Base-by-base conservation (phyloP, 2,329 filamentous ascomycete species). In the Epichloe gansuensis region DNA sequence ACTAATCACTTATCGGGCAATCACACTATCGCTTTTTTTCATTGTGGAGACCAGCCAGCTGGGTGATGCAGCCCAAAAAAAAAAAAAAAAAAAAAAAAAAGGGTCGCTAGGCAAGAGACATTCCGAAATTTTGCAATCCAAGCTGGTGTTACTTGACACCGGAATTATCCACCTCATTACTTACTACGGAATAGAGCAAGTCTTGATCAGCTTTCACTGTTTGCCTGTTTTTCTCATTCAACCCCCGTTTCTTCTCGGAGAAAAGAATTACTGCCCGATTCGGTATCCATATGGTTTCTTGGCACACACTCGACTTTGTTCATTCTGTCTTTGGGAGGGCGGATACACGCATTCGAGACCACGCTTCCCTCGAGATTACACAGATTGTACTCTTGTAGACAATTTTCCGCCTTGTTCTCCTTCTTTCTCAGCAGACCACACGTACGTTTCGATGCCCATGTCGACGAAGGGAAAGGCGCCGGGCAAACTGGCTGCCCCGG, bases 381-480 rank as follows among this genome's bases (percentile, higher is more conserved):
- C 23, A n/a, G 12, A 13, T 5, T 34, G 37, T n/a, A 13, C 31
- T 6, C 21, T 31, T 5, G 2, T 12, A 11, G 21, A 28, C 23
- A 6, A 48, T 37, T n/a, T 48, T 6, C 8, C 5, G 28, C 28
- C 28, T 31, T 8, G 28, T 15, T 11, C 23, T 17, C n/a, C 7
- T n/a, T 6, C 23, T 37, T 11, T 38, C 9, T 46, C 15, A 49
- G 11, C 37, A 21, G 25, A 46, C 21, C 3, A 39, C 17, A 35
- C 15, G 41, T 28, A 35, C 15, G 41, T 28, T 50, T 41, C 54
- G 55, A 65, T 62, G 60, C 61, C 63, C 56, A 81, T 82, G 75
- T 79, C 80, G 56, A 76, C 79, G 45, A 84, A 81, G 67, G 72
- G 80, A 64, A 84, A 82, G 74, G 71, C 75, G 53, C 69, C 77